Percentiles rank a stretch among this genome's conserved stretches.
Conservation (phyloP, 2,329 filamentous ascomycete species). For the Juglanconis oblonga region DNA sequence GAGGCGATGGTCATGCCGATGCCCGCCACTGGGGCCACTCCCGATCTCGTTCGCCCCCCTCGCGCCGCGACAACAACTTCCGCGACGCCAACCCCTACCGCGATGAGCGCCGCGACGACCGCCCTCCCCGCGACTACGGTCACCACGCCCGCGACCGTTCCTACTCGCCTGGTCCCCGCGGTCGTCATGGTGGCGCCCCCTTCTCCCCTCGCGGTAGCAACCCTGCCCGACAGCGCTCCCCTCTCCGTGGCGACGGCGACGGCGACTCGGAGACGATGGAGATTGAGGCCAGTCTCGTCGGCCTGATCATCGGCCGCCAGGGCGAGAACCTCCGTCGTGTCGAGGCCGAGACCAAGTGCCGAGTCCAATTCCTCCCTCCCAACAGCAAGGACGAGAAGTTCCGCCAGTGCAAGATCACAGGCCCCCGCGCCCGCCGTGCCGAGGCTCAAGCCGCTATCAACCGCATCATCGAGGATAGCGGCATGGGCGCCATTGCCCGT, state of each 20-base stretch:
- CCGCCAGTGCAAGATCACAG: conserved; percentile 83
- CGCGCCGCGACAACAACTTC: conserved; percentile 66
- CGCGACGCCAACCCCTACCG: conserved; percentile 80
- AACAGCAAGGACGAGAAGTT: conserved; percentile 68
- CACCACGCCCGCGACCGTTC: conserved; percentile 65
- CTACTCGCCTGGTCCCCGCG: conserved; percentile 58
- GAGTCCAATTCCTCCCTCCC: conserved; percentile 84
- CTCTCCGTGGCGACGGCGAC: conserved; percentile 58
- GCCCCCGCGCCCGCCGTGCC: conserved; percentile 66
- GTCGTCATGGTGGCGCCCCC: conserved; percentile 41
- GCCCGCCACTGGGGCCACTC: conserved; percentile 61
- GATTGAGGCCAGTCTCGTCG: conserved; percentile 83
- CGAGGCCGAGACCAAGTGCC: conserved; percentile 75
- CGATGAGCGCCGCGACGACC: conserved; percentile 75
- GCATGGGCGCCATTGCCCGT: conserved; percentile 51
- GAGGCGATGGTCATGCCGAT: conserved; percentile 34
- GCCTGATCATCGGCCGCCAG: conserved; percentile 85
- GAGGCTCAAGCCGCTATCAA: conserved; percentile 82
- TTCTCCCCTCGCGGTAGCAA: conserved; percentile 59
- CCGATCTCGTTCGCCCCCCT: conserved; percentile 70
- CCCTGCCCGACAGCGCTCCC: conserved; percentile 56
- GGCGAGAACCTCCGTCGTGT: conserved; percentile 86
- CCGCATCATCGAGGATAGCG: conserved; percentile 83
- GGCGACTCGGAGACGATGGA: conserved; percentile 73
- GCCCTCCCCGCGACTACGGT: conserved; percentile 52